These are phyloP conservation scores for Vigna angularis DNA, from an alignment of 306 rosid species.

Conservation along the genomic window DNA sequence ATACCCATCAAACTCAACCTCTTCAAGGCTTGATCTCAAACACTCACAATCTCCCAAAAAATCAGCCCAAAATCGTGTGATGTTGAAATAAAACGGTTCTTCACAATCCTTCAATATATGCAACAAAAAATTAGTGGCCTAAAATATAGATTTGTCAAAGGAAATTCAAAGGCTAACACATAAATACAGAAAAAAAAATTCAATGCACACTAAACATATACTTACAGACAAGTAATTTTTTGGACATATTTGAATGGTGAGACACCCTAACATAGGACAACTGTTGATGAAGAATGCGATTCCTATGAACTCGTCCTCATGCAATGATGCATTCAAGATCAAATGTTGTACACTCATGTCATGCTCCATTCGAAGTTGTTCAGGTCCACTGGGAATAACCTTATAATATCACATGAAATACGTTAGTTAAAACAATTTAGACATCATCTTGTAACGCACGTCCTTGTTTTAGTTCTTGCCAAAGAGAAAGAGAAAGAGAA, in stretches of 20 bases:
- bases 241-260: slow-evolving; percentile 45
- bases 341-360: slow-evolving; percentile 46
- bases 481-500: too few relatives aligned
- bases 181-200: neutral
- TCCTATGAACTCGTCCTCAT: slow-evolving; percentile 48
- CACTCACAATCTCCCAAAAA: neutral
- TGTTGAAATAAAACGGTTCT: neutral
- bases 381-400: slow-evolving; percentile 39
- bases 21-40: slow-evolving; percentile 4
- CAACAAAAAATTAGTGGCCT: neutral
- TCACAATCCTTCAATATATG: slow-evolving; percentile 37
- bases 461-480: too few relatives aligned
- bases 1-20: slow-evolving; percentile 30
- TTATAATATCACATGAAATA: neutral
- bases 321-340: slow-evolving; percentile 49
- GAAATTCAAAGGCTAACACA: neutral
- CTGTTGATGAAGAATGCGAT: slow-evolving; percentile 53
- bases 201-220: neutral
- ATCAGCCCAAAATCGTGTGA: neutral
- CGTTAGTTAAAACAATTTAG: neutral
- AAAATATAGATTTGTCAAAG: neutral
- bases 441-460: neutral
- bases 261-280: slow-evolving; percentile 45
- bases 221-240: slow-evolving; percentile 40
- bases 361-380: neutral